A percentile compares a stretch with the other conserved stretches of the same genome.
Conservation (phyloP, 805 yeast species). For the Lipomyces yamadae region DNA sequence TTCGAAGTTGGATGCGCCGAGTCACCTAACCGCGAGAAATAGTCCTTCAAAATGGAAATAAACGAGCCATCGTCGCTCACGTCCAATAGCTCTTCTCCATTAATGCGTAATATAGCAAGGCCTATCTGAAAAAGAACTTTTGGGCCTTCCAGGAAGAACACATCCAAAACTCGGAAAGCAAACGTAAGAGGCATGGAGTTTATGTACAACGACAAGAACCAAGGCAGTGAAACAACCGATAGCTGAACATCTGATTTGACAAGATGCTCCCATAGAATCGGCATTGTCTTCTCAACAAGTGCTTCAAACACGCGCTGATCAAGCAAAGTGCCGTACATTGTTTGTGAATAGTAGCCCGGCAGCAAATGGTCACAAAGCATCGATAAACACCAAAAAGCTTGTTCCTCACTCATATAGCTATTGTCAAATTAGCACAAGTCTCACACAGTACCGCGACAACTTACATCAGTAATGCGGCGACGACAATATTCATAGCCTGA, state of each 20-base stretch:
- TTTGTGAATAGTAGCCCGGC: constrained; percentile 95
- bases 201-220: constrained; percentile 90
- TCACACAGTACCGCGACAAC: not conserved
- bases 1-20: constrained; percentile 75
- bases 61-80: constrained; percentile 93
- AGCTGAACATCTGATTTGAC: constrained; percentile 81
- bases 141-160: constrained; percentile 87
- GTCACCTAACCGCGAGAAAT: constrained; percentile 71
- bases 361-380: constrained; percentile 80
- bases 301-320: constrained; percentile 95
- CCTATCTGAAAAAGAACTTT: constrained; percentile 90
- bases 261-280: constrained; percentile 83
- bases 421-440: constrained; percentile 48
- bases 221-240: constrained; percentile 90
- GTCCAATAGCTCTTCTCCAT: constrained; percentile 78
- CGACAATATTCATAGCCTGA: constrained; percentile 93
- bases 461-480: constrained; percentile 55
- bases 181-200: constrained; percentile 93
- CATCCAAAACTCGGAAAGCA: constrained; percentile 90
- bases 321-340: constrained; percentile 94
- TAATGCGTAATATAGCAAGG: constrained; percentile 82
- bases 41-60: constrained; percentile 80
- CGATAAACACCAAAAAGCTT: constrained; percentile 91
- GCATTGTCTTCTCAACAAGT: constrained; percentile 86
- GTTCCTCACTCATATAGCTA: constrained; percentile 85